A percentile compares a stretch with the other conserved stretches of the same genome.
These are phyloP conservation scores for Trichosporon faecale DNA, from an alignment of 1,284 basidiomycete species.

Conservation along the genomic window DNA sequence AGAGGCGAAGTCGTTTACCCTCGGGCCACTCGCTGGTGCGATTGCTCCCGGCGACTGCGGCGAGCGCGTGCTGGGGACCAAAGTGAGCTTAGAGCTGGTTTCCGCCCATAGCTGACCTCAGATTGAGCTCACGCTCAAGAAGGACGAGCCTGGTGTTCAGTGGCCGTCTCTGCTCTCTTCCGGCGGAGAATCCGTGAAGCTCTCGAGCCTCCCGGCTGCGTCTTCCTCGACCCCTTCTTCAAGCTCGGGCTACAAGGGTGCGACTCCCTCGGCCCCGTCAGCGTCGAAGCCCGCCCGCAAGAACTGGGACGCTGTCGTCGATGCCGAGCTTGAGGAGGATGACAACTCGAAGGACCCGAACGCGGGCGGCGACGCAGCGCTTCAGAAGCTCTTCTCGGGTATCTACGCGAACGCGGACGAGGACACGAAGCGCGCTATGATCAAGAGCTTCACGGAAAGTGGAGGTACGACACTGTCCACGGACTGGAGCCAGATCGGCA, in stretches of 20 bases:
- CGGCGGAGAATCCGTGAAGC: neutral
- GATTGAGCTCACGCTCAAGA: constrained; percentile 48
- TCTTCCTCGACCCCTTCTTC: neutral
- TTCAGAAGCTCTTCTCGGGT: constrained; percentile 53
- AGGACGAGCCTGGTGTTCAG: constrained; percentile 48
- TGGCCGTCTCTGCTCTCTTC: constrained; percentile 62
- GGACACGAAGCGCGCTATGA: constrained; percentile 84
- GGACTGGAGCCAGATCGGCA: constrained; percentile 83
- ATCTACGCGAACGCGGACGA: constrained; percentile 82
- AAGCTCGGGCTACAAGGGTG: neutral
- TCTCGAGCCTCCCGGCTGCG: neutral
- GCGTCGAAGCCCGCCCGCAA: constrained; percentile 26
- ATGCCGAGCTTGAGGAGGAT: constrained; percentile 34
- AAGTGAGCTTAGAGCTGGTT: constrained; percentile 66
- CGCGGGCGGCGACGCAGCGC: constrained; percentile 44
- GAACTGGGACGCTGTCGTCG: constrained; percentile 49
- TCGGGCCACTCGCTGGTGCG: constrained; percentile 72
- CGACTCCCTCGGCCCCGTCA: neutral
- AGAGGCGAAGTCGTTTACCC: constrained; percentile 54
- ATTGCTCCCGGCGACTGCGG: constrained; percentile 65
- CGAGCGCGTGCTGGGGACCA: constrained; percentile 73
- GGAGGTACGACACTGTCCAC: constrained; percentile 89
- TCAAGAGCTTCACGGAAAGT: constrained; percentile 90
- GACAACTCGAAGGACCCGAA: constrained; percentile 36
- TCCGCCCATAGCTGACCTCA: constrained; percentile 19